Evolutionary conservation across 371 early-diverging fungal genomes (phyloP), one percentile per base, ranked within the genome.

Genomic region (Mucor irregularis): DNA sequence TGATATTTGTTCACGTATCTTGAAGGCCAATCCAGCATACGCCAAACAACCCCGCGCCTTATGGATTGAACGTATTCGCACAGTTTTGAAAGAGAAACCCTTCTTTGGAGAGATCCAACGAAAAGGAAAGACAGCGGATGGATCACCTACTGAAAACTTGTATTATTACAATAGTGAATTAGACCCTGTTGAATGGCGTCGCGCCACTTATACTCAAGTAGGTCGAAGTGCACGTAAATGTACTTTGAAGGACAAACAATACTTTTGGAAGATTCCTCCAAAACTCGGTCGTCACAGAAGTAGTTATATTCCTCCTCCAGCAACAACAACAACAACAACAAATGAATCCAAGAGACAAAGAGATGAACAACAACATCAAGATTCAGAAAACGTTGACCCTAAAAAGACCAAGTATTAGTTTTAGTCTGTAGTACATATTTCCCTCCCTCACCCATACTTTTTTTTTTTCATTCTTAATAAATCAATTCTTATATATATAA

Each of bases 241-340:
- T 58, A 85, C 85, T 13, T 59, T 85, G 44, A 80, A 80, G 69
- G 85, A 84, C 33, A 84, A 84, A 57, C 85, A 84, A 62, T 84
- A 84, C 64, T 84, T 85, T 62, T 85, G 78, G 78, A 80, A 80
- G 53, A 85, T 85, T 55, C 85, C 84, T 30, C 82, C 82, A 45
- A 82, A 82, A 74, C 59, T 82, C 49, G 82, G 82, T 44, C 82
- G 83, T 30, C 69, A 76, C 39, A 63, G 76, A 22, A 60, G 65
- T 24, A 53, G 74, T n/a, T 79, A 79, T 38, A 62, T 79, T 54
- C 80, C 80, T 37, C 74, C 80, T 16, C 72, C 75, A 29, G 75
- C 74, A 6, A 16, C 38, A 21, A n/a, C n/a, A n/a, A n/a, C n/a
- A n/a, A n/a, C n/a, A n/a, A n/a, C n/a, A n/a, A n/a, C 42, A 22